Evolutionary conservation across 139 green algal species (phyloP), one percentile per base, ranked within the genome.

Genomic region (Chlorella sorokiniana): DNA sequence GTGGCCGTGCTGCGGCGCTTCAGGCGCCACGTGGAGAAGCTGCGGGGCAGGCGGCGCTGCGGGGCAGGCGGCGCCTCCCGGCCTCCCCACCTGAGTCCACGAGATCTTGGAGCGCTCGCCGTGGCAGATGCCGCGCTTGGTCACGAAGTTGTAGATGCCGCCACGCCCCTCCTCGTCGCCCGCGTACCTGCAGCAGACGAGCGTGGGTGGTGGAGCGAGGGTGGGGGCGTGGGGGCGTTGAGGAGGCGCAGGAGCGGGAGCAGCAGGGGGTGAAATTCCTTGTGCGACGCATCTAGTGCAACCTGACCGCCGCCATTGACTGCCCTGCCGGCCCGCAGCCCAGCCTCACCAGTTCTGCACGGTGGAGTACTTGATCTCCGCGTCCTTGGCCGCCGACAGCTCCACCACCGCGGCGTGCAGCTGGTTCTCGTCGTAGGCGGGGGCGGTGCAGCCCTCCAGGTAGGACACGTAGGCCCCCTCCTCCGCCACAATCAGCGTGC

Each of bases 81-180:
- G 41, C 38, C 27, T 1, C 61, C 90, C 31, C 20, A 94, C 93
- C 93, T 99, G 96, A 18, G 97, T 99, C 97, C 97, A 99, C 2
- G 92, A 98, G 81, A 99, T 98, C 92, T 99, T 99, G 74, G 94
- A 95, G 81, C 93, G 89, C 22, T 91, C 89, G 0, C 97, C 97
- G 33, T 91, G 83, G 89, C 97, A 99, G 76, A 99, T 86, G 14
- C 95, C 97, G 23, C 97, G 91, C 92, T 99, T 99, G 80, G 97
- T 99, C 22, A 99, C 97, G 90, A 99, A 99, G 89, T 99, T 99
- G 93, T 98, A 99, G 89, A 99, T 99, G 78, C 97, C 97, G 9
- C 97, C 97, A 25, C 81, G 75, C 18, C 97, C 97, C 40, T 96
- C 81, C 56, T 88, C 92, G 82, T 99, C 93, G 31, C 97, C 97